Percentiles rank a stretch among this genome's conserved stretches.
Evolutionary conservation across 208 protist genomes (phyloP).

Genomic region (Crithidia fasciculata): DNA sequence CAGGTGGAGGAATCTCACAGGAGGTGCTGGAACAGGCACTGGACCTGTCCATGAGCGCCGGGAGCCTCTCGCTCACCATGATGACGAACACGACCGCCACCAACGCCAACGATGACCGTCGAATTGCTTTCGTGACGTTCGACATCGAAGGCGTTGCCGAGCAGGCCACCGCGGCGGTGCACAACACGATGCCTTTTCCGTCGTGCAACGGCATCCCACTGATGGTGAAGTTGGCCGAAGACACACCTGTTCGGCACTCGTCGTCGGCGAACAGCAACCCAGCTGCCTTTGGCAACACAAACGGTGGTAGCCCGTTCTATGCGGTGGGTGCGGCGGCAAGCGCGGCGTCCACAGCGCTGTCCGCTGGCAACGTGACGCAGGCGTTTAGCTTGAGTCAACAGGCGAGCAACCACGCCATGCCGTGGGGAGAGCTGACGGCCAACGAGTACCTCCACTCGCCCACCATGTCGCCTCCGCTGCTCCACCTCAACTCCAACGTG

Average conservation of each 20-base stretch:
- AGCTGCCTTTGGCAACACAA: slow-evolving; percentile 3
- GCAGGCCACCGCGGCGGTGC: slow-evolving; percentile 58
- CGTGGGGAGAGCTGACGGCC: slow-evolving; percentile 16
- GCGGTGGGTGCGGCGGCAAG: not conserved
- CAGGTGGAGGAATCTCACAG: not conserved
- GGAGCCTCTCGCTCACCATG: not conserved
- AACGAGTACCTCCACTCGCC: slow-evolving; percentile 26
- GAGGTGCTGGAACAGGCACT: not conserved
- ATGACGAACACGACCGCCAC: not conserved
- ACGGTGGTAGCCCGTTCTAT: not conserved
- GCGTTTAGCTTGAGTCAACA: not conserved
- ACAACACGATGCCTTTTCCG: slow-evolving; percentile 79
- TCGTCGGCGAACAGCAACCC: not conserved
- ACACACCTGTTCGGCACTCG: slow-evolving; percentile 40
- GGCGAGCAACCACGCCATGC: slow-evolving; percentile 5
- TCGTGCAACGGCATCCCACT: slow-evolving; percentile 67
- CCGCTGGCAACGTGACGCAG: slow-evolving; percentile 1
- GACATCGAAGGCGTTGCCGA: slow-evolving; percentile 52
- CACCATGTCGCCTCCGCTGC: slow-evolving; percentile 6
- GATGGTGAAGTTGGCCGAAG: slow-evolving; percentile 86
- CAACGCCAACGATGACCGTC: slow-evolving; percentile 31
- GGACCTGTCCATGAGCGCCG: slow-evolving; percentile 1
- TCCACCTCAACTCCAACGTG: slow-evolving; percentile 2
- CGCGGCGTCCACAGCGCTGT: not conserved
- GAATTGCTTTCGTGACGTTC: slow-evolving; percentile 66